phyloP scores from a whole-genome alignment of 2,329 filamentous ascomycete species.

The Myriangium duriaei region DNA sequence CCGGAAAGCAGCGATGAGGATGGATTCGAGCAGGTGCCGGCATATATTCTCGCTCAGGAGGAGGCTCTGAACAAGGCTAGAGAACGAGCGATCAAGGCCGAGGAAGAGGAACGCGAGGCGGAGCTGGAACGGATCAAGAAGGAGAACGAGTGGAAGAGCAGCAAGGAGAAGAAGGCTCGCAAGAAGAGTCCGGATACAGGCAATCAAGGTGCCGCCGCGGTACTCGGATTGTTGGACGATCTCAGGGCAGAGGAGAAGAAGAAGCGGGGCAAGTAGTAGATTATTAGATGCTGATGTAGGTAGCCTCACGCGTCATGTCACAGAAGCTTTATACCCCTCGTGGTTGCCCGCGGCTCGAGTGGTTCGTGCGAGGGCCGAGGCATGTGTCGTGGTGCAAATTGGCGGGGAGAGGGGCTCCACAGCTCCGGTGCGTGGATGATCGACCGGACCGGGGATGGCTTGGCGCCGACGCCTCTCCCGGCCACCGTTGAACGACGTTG shows the following conservation, averaged over 20 bases:
- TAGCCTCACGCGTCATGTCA: too few relatives aligned
- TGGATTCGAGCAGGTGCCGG: slow-evolving; percentile 12
- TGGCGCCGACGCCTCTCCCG: too few relatives aligned
- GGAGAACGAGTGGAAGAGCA: slow-evolving; percentile 13
- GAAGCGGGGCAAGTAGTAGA: slow-evolving; percentile 1
- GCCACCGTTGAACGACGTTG: too few relatives aligned
- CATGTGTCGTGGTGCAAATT: too few relatives aligned
- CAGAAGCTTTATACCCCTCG: too few relatives aligned
- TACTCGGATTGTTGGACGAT: slow-evolving; percentile 20
- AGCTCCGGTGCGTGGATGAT: too few relatives aligned
- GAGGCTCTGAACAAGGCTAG: slow-evolving; percentile 22
- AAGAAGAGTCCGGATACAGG: slow-evolving; percentile 17
- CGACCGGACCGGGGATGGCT: too few relatives aligned
- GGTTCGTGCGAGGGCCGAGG: too few relatives aligned
- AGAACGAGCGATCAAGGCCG: slow-evolving; percentile 21
- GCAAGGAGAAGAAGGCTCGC: slow-evolving; percentile 10
- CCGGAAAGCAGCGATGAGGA: slow-evolving; percentile 18
- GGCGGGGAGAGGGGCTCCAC: too few relatives aligned
- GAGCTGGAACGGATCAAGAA: slow-evolving; percentile 18
- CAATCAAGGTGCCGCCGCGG: slow-evolving; percentile 19
- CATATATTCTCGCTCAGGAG: slow-evolving; percentile 21
- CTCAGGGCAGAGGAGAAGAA: slow-evolving; percentile 6
- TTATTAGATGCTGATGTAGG: too few relatives aligned
- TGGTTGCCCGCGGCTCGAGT: too few relatives aligned
- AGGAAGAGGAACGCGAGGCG: slow-evolving; percentile 21